Conservation (phyloP, 2,329 filamentous ascomycete genomes). For the Fusarium buxicola region DNA sequence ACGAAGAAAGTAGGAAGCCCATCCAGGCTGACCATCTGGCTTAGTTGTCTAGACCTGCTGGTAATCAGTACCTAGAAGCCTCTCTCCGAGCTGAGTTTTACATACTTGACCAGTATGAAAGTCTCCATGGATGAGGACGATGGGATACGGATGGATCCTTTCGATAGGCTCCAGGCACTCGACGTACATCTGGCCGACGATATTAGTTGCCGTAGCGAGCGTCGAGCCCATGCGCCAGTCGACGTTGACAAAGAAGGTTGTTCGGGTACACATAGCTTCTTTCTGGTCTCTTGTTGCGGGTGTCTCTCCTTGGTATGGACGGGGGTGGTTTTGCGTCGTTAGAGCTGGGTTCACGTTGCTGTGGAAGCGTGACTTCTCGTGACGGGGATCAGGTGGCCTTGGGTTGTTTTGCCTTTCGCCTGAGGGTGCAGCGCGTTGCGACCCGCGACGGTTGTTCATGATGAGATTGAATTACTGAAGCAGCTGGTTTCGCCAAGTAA, state of each 20-base stretch:
- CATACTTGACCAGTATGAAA: constrained; percentile 51
- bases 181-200: constrained; percentile 53
- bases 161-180: constrained; percentile 44
- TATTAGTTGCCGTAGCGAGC: constrained; percentile 21
- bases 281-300: not conserved
- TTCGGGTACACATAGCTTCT: constrained; percentile 29
- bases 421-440: not conserved
- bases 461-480: not conserved
- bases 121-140: constrained; percentile 53
- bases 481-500: not conserved
- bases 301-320: not conserved
- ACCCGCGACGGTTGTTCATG: constrained; percentile 1
- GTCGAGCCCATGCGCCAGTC: constrained; percentile 37
- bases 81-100: not conserved
- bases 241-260: constrained; percentile 44
- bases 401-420: not conserved
- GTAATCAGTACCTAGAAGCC: not conserved
- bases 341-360: not conserved
- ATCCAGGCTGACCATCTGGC: constrained; percentile 59
- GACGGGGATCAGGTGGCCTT: not conserved
- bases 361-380: not conserved
- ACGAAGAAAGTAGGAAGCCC: constrained; percentile 58
- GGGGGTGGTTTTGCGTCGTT: not conserved
- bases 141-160: constrained; percentile 35
- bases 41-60: constrained; percentile 57